Evolutionary conservation across 257 asterid genomes (phyloP).

Genomic region (Solanum chilense): DNA sequence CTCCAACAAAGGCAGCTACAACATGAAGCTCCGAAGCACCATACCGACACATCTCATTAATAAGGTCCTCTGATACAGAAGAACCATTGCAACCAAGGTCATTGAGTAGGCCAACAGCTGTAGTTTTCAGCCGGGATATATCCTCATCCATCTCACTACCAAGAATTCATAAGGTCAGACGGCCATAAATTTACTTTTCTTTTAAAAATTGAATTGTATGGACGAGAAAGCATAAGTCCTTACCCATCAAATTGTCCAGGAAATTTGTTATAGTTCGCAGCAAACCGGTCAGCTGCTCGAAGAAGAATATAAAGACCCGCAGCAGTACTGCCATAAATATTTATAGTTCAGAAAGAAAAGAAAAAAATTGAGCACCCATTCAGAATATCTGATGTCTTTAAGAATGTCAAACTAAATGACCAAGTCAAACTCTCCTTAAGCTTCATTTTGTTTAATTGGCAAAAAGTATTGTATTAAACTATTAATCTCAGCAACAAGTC

Average conservation of each 20-base stretch:
- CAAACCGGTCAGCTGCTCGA: slow-evolving; percentile 88
- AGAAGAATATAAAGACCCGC: slow-evolving; percentile 82
- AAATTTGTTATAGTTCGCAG: slow-evolving; percentile 70
- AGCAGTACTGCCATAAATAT: slow-evolving; percentile 44
- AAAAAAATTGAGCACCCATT: not conserved
- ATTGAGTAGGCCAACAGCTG: slow-evolving; percentile 53
- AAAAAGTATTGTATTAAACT: not conserved
- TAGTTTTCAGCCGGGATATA: slow-evolving; percentile 82
- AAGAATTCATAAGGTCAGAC: slow-evolving; percentile 8
- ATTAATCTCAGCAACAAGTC: not conserved
- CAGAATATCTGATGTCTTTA: not conserved
- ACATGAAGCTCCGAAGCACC: slow-evolving; percentile 96
- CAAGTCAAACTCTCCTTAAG: not conserved
- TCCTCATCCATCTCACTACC: slow-evolving; percentile 91
- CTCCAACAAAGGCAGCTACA: slow-evolving; percentile 89
- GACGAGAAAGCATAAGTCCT: not conserved
- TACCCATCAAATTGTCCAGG: slow-evolving; percentile 98
- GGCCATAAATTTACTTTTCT: not conserved
- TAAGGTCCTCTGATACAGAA: slow-evolving; percentile 75
- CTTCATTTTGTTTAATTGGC: not conserved
- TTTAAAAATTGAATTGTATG: not conserved
- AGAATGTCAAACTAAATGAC: not conserved
- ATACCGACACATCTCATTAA: slow-evolving; percentile 87
- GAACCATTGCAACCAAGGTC: slow-evolving; percentile 85
- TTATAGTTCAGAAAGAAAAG: not conserved